These are phyloP conservation scores for Quercus parvula DNA, from an alignment of 306 rosid genomes.

Conservation along the genomic window DNA sequence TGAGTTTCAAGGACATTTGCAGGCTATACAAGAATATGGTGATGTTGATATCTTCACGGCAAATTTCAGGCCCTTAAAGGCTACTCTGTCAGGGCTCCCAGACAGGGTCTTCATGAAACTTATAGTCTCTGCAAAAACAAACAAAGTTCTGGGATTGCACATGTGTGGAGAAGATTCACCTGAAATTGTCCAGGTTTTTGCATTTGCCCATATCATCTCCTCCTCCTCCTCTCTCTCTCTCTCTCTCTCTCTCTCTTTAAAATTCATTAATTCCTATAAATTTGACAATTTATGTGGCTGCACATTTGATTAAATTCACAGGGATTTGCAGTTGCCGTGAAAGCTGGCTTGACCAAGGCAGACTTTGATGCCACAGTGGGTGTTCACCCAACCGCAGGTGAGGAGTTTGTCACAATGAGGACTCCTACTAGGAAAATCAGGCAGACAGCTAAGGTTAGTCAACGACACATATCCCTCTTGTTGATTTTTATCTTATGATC, in stretches of 20 bases:
- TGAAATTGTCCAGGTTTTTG: constrained; percentile 83
- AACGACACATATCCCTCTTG: neutral
- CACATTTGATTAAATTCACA: constrained; percentile 29
- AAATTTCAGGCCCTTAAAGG: constrained; percentile 89
- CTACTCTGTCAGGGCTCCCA: constrained; percentile 93
- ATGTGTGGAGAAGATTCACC: constrained; percentile 97
- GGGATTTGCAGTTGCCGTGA: constrained; percentile 96
- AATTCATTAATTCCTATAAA: constrained; percentile 6
- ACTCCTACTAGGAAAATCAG: constrained; percentile 76
- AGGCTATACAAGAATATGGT: constrained; percentile 77
- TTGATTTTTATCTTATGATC: constrained; percentile 1
- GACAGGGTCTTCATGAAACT: constrained; percentile 89
- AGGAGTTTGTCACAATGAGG: constrained; percentile 94
- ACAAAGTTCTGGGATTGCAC: constrained; percentile 73
- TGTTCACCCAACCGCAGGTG: constrained; percentile 92
- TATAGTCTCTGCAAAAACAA: constrained; percentile 72
- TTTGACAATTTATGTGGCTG: constrained; percentile 15
- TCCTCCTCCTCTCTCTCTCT: neutral
- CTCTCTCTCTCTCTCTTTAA: neutral
- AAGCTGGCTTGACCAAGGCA: constrained; percentile 90
- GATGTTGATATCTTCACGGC: constrained; percentile 80
- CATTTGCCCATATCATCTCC: neutral
- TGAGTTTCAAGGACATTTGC: constrained; percentile 26
- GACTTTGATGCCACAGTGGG: constrained; percentile 93
- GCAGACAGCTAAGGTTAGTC: constrained; percentile 61